Evolutionary conservation across 176 grass and related monocot genomes (phyloP), one percentile per base, ranked within the genome.

Genomic region (Oryza longistaminata): DNA sequence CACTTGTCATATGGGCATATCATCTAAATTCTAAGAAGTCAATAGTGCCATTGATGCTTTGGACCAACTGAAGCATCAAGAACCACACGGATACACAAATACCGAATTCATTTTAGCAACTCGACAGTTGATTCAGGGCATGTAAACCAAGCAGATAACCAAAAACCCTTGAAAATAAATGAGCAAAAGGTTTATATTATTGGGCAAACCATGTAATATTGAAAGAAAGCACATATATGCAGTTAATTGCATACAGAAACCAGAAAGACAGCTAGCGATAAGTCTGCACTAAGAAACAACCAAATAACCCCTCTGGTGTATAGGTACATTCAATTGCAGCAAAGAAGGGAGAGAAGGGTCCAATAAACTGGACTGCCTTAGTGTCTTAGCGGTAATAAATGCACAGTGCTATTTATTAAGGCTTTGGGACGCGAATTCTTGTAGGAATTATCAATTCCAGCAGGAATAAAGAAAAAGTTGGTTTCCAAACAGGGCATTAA

Each of bases 41-140:
- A n/a, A 31, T 10, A 69, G 15, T 64, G 65, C 49, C 53, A 77
- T 77, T 53, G 17, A 45, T 6, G 27, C 19, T 75, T 85, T n/a
- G 40, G 35, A 49, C 37, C 64, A 81, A 31, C 39, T 22, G 50
- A 48, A 81, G 48, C 29, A 72, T 13, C 37, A 66, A 26, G 7
- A 74, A 70, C 45, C 29, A 62, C 2, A 74, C 40, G 66, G 40
- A 86, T 35, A 35, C 10, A 29, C 61, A 15, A 83, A 80, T 49
- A 31, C 17, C 10, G 24, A 61, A 75, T 78, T 50, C 75, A 15
- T 53, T 60, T 46, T 26, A 70, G 25, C 64, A 76, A 43, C 61
- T 53, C 25, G 72, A 66, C n/a, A 81, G 61, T 66, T 82, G 43
- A 73, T 82, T 82, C 24, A 66, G 33, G 40, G 15, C 49, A 62